These are phyloP conservation scores for Penicillium sp. DNA, from an alignment of 2,329 filamentous ascomycete genomes.

Conservation along the genomic window DNA sequence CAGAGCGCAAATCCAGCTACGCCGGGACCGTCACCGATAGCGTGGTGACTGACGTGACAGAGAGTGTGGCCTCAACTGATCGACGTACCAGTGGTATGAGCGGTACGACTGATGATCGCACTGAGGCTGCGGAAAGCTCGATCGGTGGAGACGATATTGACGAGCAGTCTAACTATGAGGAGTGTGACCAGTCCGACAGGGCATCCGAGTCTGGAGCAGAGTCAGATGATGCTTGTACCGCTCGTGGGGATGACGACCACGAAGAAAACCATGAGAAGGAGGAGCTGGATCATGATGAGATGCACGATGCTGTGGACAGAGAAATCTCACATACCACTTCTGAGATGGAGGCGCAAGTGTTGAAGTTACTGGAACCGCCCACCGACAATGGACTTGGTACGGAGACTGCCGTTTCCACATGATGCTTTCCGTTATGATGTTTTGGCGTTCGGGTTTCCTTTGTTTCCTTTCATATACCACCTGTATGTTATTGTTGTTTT, in stretches of 20 bases:
- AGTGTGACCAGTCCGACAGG: constrained; percentile 21
- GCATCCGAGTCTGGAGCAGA: constrained; percentile 24
- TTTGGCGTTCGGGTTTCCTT: constrained; percentile 6
- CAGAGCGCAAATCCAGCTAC: constrained; percentile 31
- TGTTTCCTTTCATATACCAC: constrained; percentile 30
- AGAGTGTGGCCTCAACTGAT: constrained; percentile 45
- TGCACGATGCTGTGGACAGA: constrained; percentile 17
- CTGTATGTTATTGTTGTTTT: constrained; percentile 15
- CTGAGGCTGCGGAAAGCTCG: constrained; percentile 30
- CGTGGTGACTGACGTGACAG: constrained; percentile 41
- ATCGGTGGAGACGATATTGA: constrained; percentile 21
- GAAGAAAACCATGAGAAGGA: constrained; percentile 16
- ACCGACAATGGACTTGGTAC: constrained; percentile 36
- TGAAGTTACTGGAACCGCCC: constrained; percentile 34
- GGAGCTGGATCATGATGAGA: constrained; percentile 19
- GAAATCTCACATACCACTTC: constrained; percentile 18
- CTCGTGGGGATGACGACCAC: constrained; percentile 22
- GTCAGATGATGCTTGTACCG: constrained; percentile 21
- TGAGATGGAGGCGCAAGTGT: constrained; percentile 26
- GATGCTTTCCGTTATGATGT: constrained; percentile 3
- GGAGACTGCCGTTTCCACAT: constrained; percentile 27
- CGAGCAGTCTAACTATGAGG: constrained; percentile 21
- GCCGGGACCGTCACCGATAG: constrained; percentile 46
- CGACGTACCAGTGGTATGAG: constrained; percentile 47
- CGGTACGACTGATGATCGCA: constrained; percentile 31